These are phyloP conservation scores for Fusarium sp. DNA, from an alignment of 2,329 filamentous ascomycete species.

Conservation along the genomic window DNA sequence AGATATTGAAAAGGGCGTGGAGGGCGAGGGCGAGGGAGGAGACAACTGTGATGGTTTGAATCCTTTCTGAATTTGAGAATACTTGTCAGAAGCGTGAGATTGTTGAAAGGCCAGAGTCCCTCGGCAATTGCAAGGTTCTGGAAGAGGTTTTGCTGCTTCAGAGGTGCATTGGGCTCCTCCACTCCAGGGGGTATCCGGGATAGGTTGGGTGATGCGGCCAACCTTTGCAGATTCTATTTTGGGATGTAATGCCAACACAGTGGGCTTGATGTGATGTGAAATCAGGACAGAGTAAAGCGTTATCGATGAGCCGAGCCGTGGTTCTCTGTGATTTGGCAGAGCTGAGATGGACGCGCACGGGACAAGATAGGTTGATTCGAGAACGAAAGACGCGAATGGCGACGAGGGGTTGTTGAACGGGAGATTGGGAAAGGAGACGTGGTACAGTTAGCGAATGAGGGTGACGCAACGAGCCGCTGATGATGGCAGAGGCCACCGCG, in stretches of 20 bases:
- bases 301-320: not conserved
- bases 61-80: not conserved
- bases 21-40: not conserved
- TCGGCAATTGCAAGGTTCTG: slow-evolving; percentile 9
- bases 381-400: not conserved
- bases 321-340: not conserved
- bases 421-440: slow-evolving; percentile 9
- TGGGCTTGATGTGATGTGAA: slow-evolving; percentile 10
- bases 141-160: slow-evolving; percentile 15
- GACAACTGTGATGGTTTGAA: not conserved
- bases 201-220: slow-evolving; percentile 39
- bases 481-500: slow-evolving; percentile 6
- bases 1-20: not conserved
- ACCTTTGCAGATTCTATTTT: slow-evolving; percentile 39
- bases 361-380: not conserved
- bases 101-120: not conserved
- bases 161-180: slow-evolving; percentile 29
- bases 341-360: not conserved
- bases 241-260: slow-evolving; percentile 36
- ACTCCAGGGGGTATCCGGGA: slow-evolving; percentile 26
- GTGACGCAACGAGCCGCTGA: slow-evolving; percentile 18
- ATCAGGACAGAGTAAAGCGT: slow-evolving; percentile 8
- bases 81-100: not conserved
- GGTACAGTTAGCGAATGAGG: slow-evolving; percentile 17
- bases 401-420: not conserved